These are phyloP conservation scores for Vitis rotundifolia DNA, from an alignment of 164 flowering plant species.

Conservation along the genomic window DNA sequence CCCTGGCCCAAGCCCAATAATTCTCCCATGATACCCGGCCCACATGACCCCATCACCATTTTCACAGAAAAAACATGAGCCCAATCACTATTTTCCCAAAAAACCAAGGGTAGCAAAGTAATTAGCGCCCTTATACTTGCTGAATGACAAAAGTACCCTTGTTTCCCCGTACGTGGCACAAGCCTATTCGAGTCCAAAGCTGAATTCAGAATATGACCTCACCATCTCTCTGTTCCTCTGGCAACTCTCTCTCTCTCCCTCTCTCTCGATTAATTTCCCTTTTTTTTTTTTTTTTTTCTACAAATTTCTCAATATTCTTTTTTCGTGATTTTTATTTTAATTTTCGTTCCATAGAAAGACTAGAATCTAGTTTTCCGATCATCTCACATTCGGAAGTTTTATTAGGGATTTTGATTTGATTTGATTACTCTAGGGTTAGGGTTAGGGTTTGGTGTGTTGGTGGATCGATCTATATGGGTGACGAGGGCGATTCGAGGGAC, in stretches of 20 bases:
- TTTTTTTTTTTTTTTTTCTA: neutral
- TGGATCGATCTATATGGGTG: constrained; percentile 40
- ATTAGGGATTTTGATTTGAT: neutral
- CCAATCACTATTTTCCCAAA: too few relatives aligned
- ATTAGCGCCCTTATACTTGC: too few relatives aligned
- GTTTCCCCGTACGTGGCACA: neutral
- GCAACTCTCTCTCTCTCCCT: neutral
- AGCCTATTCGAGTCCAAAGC: neutral
- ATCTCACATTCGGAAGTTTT: too few relatives aligned
- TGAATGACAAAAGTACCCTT: too few relatives aligned
- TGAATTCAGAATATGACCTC: neutral
- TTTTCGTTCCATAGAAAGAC: too few relatives aligned
- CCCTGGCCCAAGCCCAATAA: too few relatives aligned
- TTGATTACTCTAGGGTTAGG: constrained; percentile 11
- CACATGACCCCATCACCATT: too few relatives aligned
- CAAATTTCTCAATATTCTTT: neutral
- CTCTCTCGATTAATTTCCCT: neutral
- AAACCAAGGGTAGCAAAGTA: too few relatives aligned
- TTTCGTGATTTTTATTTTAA: neutral
- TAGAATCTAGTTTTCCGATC: too few relatives aligned
- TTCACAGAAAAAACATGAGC: too few relatives aligned
- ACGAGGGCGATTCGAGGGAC: constrained; percentile 56
- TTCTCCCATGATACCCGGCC: too few relatives aligned
- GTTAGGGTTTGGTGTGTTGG: neutral
- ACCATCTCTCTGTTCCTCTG: neutral